A percentile compares a stretch with the other conserved stretches of the same genome.
Evolutionary conservation across 768 basidiomycete species (phyloP).

Genomic region (Paxillus ammoniavirescens): DNA sequence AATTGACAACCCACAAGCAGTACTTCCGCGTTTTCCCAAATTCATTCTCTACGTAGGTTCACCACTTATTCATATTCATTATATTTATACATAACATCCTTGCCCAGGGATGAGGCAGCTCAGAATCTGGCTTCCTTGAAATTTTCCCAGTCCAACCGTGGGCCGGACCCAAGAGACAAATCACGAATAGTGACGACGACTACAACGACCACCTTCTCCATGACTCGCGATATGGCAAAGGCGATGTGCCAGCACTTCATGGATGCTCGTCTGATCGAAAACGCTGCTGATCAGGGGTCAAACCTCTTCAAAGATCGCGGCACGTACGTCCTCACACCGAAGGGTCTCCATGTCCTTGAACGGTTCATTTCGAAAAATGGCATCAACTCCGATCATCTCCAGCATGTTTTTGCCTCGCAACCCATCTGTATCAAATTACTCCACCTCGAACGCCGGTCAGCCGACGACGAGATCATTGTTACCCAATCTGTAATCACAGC

Average conservation of each 20-base stretch:
- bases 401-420: slow-evolving; percentile 84
- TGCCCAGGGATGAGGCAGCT: slow-evolving; percentile 87
- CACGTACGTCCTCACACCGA: slow-evolving; percentile 92
- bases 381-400: slow-evolving; percentile 90
- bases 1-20: slow-evolving; percentile 86
- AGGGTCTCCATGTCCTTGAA: slow-evolving; percentile 97
- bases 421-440: slow-evolving; percentile 98
- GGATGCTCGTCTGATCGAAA: slow-evolving; percentile 97
- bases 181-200: slow-evolving; percentile 98
- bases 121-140: slow-evolving; percentile 92
- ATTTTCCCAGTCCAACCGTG: slow-evolving; percentile 98
- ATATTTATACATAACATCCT: slow-evolving; percentile 9
- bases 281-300: slow-evolving; percentile 85
- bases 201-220: slow-evolving; percentile 98
- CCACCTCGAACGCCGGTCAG: slow-evolving; percentile 88
- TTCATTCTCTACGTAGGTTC: slow-evolving; percentile 89
- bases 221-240: slow-evolving; percentile 99
- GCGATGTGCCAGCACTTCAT: slow-evolving; percentile 99
- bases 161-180: slow-evolving; percentile 97
- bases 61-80: not conserved
- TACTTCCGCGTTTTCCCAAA: slow-evolving; percentile 95
- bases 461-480: slow-evolving; percentile 97
- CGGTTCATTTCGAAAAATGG: slow-evolving; percentile 99
- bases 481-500: slow-evolving; percentile 92
- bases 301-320: slow-evolving; percentile 97